A percentile compares a stretch with the other conserved stretches of the same genome.
phyloP scores from a whole-genome alignment of 2,329 filamentous ascomycete species.

The Monosporascus sp. region DNA sequence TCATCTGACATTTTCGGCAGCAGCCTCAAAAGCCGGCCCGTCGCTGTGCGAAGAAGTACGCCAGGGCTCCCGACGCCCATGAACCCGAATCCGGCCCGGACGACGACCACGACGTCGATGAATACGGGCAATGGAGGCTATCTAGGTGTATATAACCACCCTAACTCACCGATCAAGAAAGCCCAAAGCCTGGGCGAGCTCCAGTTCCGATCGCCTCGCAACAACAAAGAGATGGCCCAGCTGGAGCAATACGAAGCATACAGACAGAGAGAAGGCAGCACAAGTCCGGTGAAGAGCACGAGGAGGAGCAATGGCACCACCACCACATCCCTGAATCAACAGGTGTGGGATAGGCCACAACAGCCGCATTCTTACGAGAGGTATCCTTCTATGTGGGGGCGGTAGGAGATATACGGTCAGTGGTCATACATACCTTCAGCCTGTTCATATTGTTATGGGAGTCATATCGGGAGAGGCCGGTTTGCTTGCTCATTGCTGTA shows the following conservation, averaged over 20 bases:
- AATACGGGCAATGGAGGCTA: conserved; percentile 56
- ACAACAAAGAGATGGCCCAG: conserved; percentile 58
- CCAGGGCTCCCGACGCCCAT: conserved; percentile 55
- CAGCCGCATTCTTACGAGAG: conserved; percentile 21
- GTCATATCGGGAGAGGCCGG: not conserved
- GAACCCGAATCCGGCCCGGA: conserved; percentile 16
- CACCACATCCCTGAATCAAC: conserved; percentile 9
- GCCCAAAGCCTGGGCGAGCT: conserved; percentile 59
- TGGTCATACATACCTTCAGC: not conserved
- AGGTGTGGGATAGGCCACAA: conserved; percentile 17
- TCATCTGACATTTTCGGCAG: conserved; percentile 29
- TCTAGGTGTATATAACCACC: conserved; percentile 74
- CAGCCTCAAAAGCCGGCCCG: conserved; percentile 18
- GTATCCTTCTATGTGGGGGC: conserved; percentile 29
- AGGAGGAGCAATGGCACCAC: conserved; percentile 25
- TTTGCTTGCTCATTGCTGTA: not conserved
- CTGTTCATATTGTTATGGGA: not conserved
- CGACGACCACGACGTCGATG: conserved; percentile 15
- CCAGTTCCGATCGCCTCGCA: conserved; percentile 44
- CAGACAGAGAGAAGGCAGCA: conserved; percentile 19
- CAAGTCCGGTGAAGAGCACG: conserved; percentile 22
- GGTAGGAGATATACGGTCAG: conserved; percentile 9
- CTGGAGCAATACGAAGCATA: conserved; percentile 41
- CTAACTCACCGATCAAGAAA: conserved; percentile 79
- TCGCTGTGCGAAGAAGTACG: conserved; percentile 55